Base-by-base conservation (phyloP, 139 green algal species). In the Chlamydomonas applanata region DNA sequence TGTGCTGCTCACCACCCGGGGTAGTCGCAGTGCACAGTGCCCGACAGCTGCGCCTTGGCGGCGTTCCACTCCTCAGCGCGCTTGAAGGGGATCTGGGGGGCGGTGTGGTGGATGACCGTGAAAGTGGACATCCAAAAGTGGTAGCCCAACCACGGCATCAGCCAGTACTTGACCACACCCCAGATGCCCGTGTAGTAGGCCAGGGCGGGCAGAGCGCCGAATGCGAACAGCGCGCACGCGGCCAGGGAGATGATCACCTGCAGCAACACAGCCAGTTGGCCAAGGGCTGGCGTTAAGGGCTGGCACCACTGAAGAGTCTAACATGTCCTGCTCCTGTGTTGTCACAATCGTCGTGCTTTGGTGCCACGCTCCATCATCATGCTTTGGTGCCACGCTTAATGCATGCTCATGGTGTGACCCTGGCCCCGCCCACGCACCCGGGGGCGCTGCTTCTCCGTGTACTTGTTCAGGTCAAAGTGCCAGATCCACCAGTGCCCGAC, bases 41-140 rank as follows among this genome's bases (percentile, higher is more conserved):
- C 95, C 5, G 49, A 72, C 22, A 96, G 86, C 87, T 97, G 94
- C 25, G 91, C 92, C 84, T 97, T 88, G 32, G 94, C 95, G 4
- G 91, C 88, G 46, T 98, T 95, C 95, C 95, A 99, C 59, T 94
- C 81, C 19, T 78, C 69, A 0, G 90, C 87, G 22, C 80, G 74
- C 89, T 97, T 97, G 92, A 99, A 99, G 71, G 95, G 95, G 81
- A 99, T 99, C 86, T 99, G 95, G 3, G 93, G 95, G 24, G 95
- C 94, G 3, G 95, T 99, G 90, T 99, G 95, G 89, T 99, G 95
- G 49, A 98, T 88, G 46, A 99, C 83, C 0, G 95, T 99, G 90
- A 99, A 99, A 60, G 95, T 98, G 82, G 70, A 90, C 91, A 98
- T 97, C 95, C 95, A 99, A 91, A 99, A 99, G 89, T 99, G 95